A percentile compares a stretch with the other conserved stretches of the same genome.
Conservation (phyloP, 495 filamentous ascomycete species). For the Lasiosphaeria hispida region DNA sequence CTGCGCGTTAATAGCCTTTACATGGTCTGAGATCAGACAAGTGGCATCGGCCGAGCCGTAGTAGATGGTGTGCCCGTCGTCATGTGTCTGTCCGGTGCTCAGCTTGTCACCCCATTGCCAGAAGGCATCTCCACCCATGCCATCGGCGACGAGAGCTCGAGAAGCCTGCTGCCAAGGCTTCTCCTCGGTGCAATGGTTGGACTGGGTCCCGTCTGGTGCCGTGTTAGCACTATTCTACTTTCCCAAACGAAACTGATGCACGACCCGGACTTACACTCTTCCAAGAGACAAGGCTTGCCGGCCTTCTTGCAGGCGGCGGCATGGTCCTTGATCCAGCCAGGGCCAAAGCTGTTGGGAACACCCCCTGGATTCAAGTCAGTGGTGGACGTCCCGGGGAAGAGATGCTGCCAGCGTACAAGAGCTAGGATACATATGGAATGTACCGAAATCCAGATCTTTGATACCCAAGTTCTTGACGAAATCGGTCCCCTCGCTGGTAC, state of each 20-base stretch:
- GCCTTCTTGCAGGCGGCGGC: conserved; percentile 50
- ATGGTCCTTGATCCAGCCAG: conserved; percentile 58
- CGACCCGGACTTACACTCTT: conserved; percentile 47
- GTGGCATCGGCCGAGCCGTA: conserved; percentile 54
- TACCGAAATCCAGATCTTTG: conserved; percentile 59
- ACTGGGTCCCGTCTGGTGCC: conserved; percentile 43
- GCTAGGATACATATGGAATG: conserved; percentile 61
- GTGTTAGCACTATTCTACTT: conserved; percentile 12
- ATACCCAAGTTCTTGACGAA: conserved; percentile 55
- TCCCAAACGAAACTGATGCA: background rate
- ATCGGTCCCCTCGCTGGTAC: conserved; percentile 54
- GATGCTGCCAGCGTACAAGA: conserved; percentile 30
- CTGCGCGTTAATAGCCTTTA: conserved; percentile 43
- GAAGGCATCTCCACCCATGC: conserved; percentile 56
- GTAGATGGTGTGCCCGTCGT: conserved; percentile 60
- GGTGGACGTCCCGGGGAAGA: background rate
- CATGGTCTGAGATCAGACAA: conserved; percentile 59
- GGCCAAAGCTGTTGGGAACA: conserved; percentile 41
- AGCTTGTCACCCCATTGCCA: conserved; percentile 64
- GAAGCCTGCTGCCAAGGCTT: conserved; percentile 55
- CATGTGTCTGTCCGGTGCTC: conserved; percentile 47
- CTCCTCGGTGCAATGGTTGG: conserved; percentile 42
- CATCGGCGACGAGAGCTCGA: conserved; percentile 41
- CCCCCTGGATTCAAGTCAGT: conserved; percentile 35
- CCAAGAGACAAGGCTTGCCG: conserved; percentile 61